Percentiles rank a stretch among this genome's conserved stretches.
Conservation (phyloP, 768 basidiomycete species). For the Mycena chlorophos region DNA sequence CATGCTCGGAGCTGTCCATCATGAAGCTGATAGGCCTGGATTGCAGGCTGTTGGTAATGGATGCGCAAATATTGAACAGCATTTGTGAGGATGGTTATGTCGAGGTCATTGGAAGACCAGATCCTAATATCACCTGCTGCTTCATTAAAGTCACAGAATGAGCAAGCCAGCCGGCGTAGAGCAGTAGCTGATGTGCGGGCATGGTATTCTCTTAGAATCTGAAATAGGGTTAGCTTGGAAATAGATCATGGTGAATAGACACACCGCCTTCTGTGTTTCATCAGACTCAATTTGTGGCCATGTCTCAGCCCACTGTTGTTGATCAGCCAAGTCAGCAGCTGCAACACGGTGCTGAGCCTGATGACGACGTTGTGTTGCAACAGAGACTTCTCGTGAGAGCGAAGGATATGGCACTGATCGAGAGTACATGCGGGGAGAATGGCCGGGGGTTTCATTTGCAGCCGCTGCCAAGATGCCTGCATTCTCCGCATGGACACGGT, state of each 20-base stretch:
- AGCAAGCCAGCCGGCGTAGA: neutral
- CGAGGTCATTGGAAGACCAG: neutral
- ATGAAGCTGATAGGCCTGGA: conserved; percentile 12
- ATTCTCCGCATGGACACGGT: no score
- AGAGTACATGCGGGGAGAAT: no score
- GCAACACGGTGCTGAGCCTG: no score
- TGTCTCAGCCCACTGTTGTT: neutral
- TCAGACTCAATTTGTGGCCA: conserved; percentile 15
- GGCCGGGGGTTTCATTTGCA: no score
- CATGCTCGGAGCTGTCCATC: conserved; percentile 4
- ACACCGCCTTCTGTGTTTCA: conserved; percentile 7
- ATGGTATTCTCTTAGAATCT: conserved; percentile 15
- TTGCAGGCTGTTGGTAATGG: conserved; percentile 4
- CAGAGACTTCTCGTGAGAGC: no score
- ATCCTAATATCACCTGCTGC: neutral
- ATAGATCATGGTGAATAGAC: neutral
- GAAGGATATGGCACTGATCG: no score
- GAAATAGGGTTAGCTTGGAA: neutral
- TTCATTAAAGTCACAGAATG: conserved; percentile 17
- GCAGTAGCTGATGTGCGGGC: neutral
- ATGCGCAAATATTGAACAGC: neutral
- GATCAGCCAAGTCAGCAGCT: neutral
- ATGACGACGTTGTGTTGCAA: no score
- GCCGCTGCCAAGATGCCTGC: no score
- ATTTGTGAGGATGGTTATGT: conserved; percentile 1